Percentiles rank a stretch among this genome's conserved stretches.
Conservation (phyloP, 2,329 filamentous ascomycete genomes). For the Talaromyces piceae region DNA sequence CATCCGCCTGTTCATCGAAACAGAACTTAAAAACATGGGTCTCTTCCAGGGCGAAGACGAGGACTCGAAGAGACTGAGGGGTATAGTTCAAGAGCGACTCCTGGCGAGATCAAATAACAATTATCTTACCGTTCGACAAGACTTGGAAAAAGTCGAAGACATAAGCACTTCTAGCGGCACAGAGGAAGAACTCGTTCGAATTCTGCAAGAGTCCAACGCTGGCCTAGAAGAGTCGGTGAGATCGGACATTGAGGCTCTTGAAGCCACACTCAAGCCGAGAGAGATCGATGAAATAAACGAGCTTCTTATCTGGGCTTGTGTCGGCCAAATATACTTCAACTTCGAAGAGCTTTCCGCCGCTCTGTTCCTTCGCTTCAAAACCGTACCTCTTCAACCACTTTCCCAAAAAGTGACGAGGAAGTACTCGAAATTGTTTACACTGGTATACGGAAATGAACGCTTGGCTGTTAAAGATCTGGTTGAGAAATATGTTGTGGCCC, state of each 20-base stretch:
- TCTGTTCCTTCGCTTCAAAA: not conserved
- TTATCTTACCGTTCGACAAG: not conserved
- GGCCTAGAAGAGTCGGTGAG: not conserved
- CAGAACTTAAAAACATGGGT: not conserved
- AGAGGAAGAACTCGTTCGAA: not conserved
- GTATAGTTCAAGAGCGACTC: not conserved
- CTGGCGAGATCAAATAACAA: not conserved
- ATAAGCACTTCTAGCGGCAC: not conserved
- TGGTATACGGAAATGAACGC: not conserved
- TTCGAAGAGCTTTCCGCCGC: not conserved
- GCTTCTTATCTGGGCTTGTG: not conserved
- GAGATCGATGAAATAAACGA: constrained; percentile 1
- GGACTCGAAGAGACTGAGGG: constrained; percentile 3
- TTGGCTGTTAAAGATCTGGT: not conserved
- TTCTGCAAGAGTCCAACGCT: not conserved
- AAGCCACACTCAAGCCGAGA: not conserved
- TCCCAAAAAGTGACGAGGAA: not conserved
- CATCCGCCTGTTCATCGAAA: not conserved
- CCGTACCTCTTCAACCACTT: not conserved
- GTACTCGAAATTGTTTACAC: not conserved
- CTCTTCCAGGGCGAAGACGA: not conserved
- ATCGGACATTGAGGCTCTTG: not conserved
- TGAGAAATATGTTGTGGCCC: not conserved
- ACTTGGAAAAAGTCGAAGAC: not conserved
- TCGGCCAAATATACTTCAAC: not conserved